A percentile compares a stretch with the other conserved stretches of the same genome.
Conservation (phyloP, 495 filamentous ascomycete species). For the Neohortaea acidophila region DNA sequence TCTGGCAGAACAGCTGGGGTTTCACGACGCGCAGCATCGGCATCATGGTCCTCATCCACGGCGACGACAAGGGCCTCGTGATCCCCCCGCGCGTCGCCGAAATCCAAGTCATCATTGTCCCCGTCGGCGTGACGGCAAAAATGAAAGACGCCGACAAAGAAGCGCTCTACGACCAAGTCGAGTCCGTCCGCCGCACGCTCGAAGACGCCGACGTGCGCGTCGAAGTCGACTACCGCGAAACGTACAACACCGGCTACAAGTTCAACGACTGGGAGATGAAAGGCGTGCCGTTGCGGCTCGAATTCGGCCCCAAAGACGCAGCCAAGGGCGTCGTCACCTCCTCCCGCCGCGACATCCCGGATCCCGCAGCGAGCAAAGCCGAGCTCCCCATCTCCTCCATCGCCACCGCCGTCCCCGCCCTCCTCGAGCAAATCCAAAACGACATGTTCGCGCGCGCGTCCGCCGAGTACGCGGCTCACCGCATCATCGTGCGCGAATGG, state of each 20-base stretch:
- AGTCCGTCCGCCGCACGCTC: constrained; percentile 43
- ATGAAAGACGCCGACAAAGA: constrained; percentile 59
- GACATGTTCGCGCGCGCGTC: constrained; percentile 78
- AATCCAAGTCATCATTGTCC: constrained; percentile 70
- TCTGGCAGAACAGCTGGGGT: constrained; percentile 99
- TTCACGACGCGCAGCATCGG: constrained; percentile 88
- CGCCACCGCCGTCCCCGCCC: constrained; percentile 49
- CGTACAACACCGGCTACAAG: constrained; percentile 87
- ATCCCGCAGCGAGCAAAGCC: constrained; percentile 47
- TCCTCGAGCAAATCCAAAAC: constrained; percentile 76
- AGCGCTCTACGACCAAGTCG: constrained; percentile 53
- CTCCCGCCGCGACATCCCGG: constrained; percentile 65
- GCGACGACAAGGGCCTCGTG: constrained; percentile 85
- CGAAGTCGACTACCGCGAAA: constrained; percentile 63
- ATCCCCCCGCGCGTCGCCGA: constrained; percentile 82
- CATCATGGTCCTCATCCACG: constrained; percentile 96
- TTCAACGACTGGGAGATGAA: constrained; percentile 97
- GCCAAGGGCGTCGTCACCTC: constrained; percentile 66
- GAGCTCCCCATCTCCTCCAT: constrained; percentile 60
- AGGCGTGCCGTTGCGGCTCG: constrained; percentile 81
- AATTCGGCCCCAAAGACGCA: constrained; percentile 87
- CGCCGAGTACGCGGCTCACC: constrained; percentile 57
- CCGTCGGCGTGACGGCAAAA: constrained; percentile 85
- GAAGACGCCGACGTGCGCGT: constrained; percentile 31
- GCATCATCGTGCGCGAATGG: constrained; percentile 70